Conservation (phyloP, 1,139 yeast species). For the Suhomyces panamericanus region DNA sequence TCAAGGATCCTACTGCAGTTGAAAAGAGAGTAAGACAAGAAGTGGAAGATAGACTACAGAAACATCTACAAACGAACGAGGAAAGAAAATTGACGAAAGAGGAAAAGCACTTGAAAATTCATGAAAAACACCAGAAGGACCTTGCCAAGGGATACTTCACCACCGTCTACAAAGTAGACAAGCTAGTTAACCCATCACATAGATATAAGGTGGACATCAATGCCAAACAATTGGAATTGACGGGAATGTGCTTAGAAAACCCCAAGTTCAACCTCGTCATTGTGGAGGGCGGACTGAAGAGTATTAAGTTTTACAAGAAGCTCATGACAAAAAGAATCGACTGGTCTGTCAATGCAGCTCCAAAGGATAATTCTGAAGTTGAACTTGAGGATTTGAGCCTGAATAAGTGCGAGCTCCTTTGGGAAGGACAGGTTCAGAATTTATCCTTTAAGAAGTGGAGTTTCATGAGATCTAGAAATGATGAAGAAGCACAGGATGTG, state of each 20-base stretch:
- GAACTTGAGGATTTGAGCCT: constrained; percentile 14
- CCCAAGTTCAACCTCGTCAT: constrained; percentile 58
- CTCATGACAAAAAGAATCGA: constrained; percentile 62
- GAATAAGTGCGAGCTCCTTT: constrained; percentile 57
- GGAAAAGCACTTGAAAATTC: constrained; percentile 51
- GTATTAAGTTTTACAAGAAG: constrained; percentile 61
- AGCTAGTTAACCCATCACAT: constrained; percentile 63
- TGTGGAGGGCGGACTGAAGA: constrained; percentile 70
- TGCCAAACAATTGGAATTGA: constrained; percentile 68
- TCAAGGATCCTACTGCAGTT: constrained; percentile 84
- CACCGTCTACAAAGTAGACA: constrained; percentile 58
- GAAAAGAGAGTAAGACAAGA: constrained; percentile 72
- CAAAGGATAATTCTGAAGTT: constrained; percentile 20
- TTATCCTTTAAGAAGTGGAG: constrained; percentile 65
- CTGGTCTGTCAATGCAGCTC: constrained; percentile 57
- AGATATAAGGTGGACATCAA: constrained; percentile 73
- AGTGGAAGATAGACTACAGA: constrained; percentile 59
- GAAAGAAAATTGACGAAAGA: constrained; percentile 63
- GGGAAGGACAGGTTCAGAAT: constrained; percentile 73
- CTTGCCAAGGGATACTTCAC: constrained; percentile 50
- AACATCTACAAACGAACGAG: constrained; percentile 63
- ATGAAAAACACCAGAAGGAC: constrained; percentile 47
- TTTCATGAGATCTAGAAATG: constrained; percentile 47
- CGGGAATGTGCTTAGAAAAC: constrained; percentile 53
- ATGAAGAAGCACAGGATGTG: constrained; percentile 55